Evolutionary conservation across 805 yeast genomes (phyloP).

Genomic region (Zygoascus tannicola): DNA sequence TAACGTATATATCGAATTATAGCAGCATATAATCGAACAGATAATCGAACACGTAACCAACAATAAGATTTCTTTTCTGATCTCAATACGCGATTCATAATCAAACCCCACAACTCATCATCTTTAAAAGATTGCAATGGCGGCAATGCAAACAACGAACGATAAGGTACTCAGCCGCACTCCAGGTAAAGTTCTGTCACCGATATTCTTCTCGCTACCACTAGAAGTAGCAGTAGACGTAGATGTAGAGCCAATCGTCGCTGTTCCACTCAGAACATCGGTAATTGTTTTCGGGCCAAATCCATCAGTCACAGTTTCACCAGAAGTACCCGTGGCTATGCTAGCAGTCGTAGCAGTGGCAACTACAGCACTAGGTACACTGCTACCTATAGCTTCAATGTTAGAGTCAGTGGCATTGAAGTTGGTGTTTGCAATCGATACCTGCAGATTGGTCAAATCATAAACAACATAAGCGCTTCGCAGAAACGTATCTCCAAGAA

Average conservation of each 20-base stretch:
- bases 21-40: no score
- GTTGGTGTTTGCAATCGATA: constrained; percentile 46
- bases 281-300: neutral
- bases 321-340: neutral
- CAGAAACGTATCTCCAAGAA: constrained; percentile 60
- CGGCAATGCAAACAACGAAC: no score
- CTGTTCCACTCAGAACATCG: neutral
- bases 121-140: no score
- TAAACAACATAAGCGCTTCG: constrained; percentile 58
- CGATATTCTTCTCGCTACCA: neutral
- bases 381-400: constrained; percentile 17
- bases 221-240: neutral
- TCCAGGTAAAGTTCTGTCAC: neutral
- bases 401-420: constrained; percentile 20
- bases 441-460: constrained; percentile 48
- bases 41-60: no score
- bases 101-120: no score
- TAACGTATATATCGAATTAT: no score
- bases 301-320: neutral
- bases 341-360: constrained; percentile 17
- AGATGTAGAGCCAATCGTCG: neutral
- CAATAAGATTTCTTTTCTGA: no score
- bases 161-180: neutral
- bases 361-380: constrained; percentile 24
- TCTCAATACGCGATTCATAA: no score